Base-by-base conservation (phyloP, 169 alveolate species). In the Babesia microti region DNA sequence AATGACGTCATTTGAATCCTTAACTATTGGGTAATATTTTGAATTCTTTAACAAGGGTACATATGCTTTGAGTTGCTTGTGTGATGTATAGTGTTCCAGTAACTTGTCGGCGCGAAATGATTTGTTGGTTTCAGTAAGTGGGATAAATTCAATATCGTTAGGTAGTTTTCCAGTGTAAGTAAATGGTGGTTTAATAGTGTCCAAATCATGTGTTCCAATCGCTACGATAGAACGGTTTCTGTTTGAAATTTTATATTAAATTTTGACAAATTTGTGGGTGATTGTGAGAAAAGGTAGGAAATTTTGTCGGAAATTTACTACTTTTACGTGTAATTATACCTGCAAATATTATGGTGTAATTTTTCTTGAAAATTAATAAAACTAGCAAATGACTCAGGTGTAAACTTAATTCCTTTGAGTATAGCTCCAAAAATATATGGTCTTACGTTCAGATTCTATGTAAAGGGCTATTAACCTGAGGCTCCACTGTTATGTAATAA, bases 321-420 rank as follows among this genome's bases (percentile, higher is more conserved):
- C n/a, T n/a, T n/a, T n/a, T n/a, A n/a, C n/a, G n/a, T n/a, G n/a
- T n/a, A n/a, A n/a, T n/a, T n/a, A n/a, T n/a, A n/a, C n/a, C 85
- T 71, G 74, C 99, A 92, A 27, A 93, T 83, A 69, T 94, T 96
- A 57, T 89, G 94, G 68, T 96, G 99, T 30, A 96, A 81, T 68
- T 93, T 93, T 59, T 91, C 98, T 63, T 93, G 97, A 39, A 91
- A 74, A 52, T 94, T 98, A 45, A 96, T 89, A 71, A 93, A 90
- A 30, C 96, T 89, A 59, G 87, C 87, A 47, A 90, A 88, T 3
- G 84, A 52, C 55, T 79, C 84, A 34, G 79, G 79, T 24, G 87
- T 85, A 47, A 96, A 81, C 26, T 68, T 72, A 18, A 94, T 82
- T 52, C 84, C 87, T 50, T 97, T 79, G 51, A 96, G 78, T 23